Conservation (phyloP, 1,139 yeast species). For the Torulaspora globosa region DNA sequence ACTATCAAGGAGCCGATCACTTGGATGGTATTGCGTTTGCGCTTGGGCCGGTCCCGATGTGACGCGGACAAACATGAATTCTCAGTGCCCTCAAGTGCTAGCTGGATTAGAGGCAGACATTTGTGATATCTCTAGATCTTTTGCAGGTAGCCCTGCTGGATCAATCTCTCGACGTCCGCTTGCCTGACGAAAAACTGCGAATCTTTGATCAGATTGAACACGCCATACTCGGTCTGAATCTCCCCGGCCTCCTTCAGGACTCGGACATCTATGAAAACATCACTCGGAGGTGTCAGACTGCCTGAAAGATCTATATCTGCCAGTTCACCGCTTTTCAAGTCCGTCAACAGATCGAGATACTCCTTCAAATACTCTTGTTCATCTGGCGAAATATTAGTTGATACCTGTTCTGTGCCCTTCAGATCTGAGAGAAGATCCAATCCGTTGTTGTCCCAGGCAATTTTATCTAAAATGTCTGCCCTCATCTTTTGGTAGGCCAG, state of each 20-base stretch:
- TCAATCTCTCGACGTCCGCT: conserved; percentile 86
- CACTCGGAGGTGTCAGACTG: conserved; percentile 81
- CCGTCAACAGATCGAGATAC: conserved; percentile 67
- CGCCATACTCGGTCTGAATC: conserved; percentile 96
- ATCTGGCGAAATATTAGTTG: conserved; percentile 58
- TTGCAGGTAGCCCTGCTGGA: conserved; percentile 91
- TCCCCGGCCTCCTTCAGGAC: conserved; percentile 95
- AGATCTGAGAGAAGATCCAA: conserved; percentile 30
- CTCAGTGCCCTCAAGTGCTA: no score
- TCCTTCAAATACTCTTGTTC: conserved; percentile 76
- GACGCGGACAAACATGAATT: not conserved
- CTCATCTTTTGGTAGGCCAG: conserved; percentile 77
- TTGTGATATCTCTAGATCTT: conserved; percentile 46
- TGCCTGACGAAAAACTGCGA: conserved; percentile 93
- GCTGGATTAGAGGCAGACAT: no score
- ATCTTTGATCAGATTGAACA: conserved; percentile 88
- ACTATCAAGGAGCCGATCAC: no score
- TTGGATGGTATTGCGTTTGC: no score
- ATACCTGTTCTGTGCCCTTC: conserved; percentile 33
- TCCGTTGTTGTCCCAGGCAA: conserved; percentile 58
- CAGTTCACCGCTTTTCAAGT: conserved; percentile 66
- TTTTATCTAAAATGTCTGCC: conserved; percentile 60
- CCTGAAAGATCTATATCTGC: conserved; percentile 89
- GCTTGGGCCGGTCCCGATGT: not conserved
- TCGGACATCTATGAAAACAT: conserved; percentile 87